Evolutionary conservation across 2,329 filamentous ascomycete genomes (phyloP).

Genomic region (Neobulgaria alba): DNA sequence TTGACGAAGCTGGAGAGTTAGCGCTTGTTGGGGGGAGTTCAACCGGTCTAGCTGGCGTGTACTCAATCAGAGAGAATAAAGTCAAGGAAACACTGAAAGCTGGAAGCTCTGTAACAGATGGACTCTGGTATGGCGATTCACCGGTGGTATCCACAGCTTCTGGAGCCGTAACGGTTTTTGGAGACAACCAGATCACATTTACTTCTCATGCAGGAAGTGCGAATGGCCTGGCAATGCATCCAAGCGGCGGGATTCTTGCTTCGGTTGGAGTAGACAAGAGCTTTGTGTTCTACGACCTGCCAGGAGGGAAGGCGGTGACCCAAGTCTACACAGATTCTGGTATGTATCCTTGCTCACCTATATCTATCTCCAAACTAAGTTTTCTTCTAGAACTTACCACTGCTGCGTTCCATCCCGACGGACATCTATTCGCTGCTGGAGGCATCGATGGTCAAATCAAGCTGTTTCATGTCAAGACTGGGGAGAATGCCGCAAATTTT

Average conservation of each 20-base stretch:
- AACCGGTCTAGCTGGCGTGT: constrained; percentile 61
- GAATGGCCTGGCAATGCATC: constrained; percentile 71
- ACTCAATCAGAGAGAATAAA: constrained; percentile 68
- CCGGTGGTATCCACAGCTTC: constrained; percentile 27
- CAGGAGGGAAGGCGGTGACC: constrained; percentile 56
- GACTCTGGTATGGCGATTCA: constrained; percentile 37
- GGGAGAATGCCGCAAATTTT: constrained; percentile 69
- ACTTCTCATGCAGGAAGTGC: constrained; percentile 76
- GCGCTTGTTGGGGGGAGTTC: constrained; percentile 56
- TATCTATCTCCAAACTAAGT: constrained; percentile 9
- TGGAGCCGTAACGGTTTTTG: constrained; percentile 68
- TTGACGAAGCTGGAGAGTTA: constrained; percentile 50
- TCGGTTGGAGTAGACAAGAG: constrained; percentile 89
- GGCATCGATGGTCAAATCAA: constrained; percentile 74
- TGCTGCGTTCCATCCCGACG: constrained; percentile 88
- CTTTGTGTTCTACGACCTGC: constrained; percentile 80
- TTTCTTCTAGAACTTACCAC: constrained; percentile 39
- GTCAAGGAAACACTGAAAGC: constrained; percentile 39
- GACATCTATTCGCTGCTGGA: constrained; percentile 84
- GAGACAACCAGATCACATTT: constrained; percentile 58
- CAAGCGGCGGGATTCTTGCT: constrained; percentile 72
- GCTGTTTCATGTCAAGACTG: constrained; percentile 78
- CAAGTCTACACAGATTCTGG: constrained; percentile 74
- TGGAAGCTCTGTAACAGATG: constrained; percentile 48
- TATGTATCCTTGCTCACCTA: constrained; percentile 39